Conservation (phyloP, 306 rosid species). For the Crotalaria pallida region DNA sequence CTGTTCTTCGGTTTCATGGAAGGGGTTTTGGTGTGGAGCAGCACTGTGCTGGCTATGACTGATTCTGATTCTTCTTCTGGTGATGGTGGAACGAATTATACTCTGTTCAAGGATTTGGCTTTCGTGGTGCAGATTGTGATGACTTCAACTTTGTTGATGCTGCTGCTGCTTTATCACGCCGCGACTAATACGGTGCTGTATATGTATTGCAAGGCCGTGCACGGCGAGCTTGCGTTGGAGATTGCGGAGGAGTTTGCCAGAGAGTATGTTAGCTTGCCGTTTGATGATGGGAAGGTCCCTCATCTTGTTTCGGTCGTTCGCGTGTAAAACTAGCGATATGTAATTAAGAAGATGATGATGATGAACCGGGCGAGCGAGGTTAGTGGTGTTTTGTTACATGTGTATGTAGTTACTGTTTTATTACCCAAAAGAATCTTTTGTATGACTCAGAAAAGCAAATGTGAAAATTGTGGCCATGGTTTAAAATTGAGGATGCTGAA, state of each 20-base stretch:
- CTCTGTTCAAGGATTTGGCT: conserved; percentile 25
- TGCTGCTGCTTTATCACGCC: conserved; percentile 40
- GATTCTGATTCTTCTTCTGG: not conserved
- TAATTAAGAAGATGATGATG: no score
- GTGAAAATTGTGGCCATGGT: not conserved
- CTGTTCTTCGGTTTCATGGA: conserved; percentile 34
- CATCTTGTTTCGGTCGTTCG: conserved; percentile 58
- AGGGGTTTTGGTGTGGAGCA: conserved; percentile 28
- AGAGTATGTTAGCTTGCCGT: conserved; percentile 57
- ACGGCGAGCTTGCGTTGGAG: conserved; percentile 40
- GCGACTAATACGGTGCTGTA: conserved; percentile 46
- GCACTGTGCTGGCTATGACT: conserved; percentile 13
- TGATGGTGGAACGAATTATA: conserved; percentile 26
- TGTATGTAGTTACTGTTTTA: no score
- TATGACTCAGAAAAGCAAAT: not conserved
- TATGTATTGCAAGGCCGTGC: conserved; percentile 43
- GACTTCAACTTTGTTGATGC: conserved; percentile 37
- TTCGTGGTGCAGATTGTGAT: conserved; percentile 47
- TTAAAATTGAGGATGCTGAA: no score
- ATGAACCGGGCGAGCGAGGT: conserved; percentile 3
- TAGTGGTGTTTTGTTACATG: not conserved
- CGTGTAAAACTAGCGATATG: not conserved
- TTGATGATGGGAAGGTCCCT: conserved; percentile 64
- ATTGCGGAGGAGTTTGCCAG: conserved; percentile 51
- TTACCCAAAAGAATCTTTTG: not conserved